Conservation (phyloP, 257 asterid genomes). For the Buddleja alternifolia region DNA sequence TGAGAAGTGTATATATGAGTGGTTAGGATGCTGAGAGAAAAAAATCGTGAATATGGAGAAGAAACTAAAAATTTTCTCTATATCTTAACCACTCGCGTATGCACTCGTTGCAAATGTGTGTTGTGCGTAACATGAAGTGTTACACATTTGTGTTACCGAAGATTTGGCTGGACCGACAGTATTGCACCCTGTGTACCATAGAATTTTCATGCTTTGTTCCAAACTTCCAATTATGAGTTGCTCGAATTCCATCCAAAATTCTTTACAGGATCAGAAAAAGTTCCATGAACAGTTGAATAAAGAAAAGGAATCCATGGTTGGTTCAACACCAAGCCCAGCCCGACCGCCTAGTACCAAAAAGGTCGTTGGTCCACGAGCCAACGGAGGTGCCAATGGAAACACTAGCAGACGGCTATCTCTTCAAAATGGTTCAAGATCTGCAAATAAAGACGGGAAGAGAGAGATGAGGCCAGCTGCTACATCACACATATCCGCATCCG, state of each 20-base stretch:
- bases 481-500: constrained; percentile 42
- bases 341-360: constrained; percentile 71
- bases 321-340: constrained; percentile 90
- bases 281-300: constrained; percentile 62
- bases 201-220: too few relatives aligned
- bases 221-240: not conserved
- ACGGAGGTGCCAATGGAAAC: constrained; percentile 72
- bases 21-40: too few relatives aligned
- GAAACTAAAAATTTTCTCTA: too few relatives aligned
- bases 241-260: not conserved
- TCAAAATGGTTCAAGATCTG: constrained; percentile 86
- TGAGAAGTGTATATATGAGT: too few relatives aligned
- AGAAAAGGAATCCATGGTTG: constrained; percentile 61
- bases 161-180: too few relatives aligned
- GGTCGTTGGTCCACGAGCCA: constrained; percentile 68
- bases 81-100: too few relatives aligned
- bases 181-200: too few relatives aligned
- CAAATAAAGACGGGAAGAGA: constrained; percentile 74
- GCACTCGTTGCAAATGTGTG: too few relatives aligned
- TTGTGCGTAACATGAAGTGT: too few relatives aligned
- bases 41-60: too few relatives aligned
- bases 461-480: constrained; percentile 58
- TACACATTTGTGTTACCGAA: too few relatives aligned
- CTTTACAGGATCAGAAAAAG: constrained; percentile 60
- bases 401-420: constrained; percentile 79